Conservation (phyloP, 106 monocot species). For the Dendrobium catenatum region DNA sequence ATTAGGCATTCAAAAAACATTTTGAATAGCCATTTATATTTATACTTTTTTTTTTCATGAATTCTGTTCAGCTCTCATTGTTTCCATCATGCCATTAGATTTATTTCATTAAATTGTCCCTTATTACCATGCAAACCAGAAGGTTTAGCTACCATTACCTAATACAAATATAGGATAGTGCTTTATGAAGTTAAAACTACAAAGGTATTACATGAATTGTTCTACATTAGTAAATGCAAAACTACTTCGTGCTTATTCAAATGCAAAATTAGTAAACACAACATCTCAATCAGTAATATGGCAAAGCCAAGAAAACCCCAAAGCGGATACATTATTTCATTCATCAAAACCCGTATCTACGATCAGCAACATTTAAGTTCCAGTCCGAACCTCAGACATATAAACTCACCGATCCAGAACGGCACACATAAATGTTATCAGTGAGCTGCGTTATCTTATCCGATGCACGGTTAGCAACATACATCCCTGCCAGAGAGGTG, state of each 20-base stretch:
- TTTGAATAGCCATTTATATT: background rate
- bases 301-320: no score
- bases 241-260: background rate
- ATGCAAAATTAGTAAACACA: background rate
- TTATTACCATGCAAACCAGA: background rate
- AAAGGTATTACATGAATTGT: background rate
- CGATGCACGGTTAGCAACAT: conserved; percentile 28
- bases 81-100: background rate
- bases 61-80: background rate
- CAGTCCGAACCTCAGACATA: background rate
- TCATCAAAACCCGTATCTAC: background rate
- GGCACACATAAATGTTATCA: conserved; percentile 31
- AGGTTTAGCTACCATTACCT: background rate
- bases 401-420: conserved; percentile 28
- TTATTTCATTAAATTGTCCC: background rate
- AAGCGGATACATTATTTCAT: background rate
- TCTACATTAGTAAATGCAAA: background rate
- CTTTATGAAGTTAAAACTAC: background rate
- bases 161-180: background rate
- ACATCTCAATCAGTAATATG: no score
- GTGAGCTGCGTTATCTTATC: conserved; percentile 31
- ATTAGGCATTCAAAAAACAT: background rate
- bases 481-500: conserved; percentile 17
- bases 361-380: background rate
- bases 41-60: background rate